Evolutionary conservation across 106 monocot genomes (phyloP).

Genomic region (Phalaenopsis aphrodite): DNA sequence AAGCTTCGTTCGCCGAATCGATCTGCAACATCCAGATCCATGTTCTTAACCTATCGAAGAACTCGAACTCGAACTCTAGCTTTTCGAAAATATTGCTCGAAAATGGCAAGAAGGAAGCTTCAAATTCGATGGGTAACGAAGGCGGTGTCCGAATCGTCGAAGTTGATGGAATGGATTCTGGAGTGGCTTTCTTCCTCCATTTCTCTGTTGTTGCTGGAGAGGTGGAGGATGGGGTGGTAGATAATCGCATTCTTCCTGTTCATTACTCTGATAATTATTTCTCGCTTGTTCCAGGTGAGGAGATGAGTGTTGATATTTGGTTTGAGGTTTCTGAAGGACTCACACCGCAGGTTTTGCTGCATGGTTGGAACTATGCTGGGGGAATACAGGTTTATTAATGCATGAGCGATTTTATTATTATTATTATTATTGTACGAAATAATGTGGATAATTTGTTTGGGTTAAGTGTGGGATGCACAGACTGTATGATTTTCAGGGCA

Average conservation of each 20-base stretch:
- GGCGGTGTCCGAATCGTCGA: constrained; percentile 4
- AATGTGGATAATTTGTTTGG: too few relatives aligned
- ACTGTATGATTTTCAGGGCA: too few relatives aligned
- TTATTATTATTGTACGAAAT: too few relatives aligned
- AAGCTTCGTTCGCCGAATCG: constrained; percentile 44
- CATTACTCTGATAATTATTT: constrained; percentile 94
- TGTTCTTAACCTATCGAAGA: constrained; percentile 53
- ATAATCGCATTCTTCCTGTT: constrained; percentile 85
- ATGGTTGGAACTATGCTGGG: constrained; percentile 70
- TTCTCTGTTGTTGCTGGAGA: constrained; percentile 67
- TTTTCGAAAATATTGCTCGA: neutral
- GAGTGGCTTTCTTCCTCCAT: constrained; percentile 87
- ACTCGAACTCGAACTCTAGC: constrained; percentile 6
- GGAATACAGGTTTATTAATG: constrained; percentile 6
- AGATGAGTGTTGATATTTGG: constrained; percentile 32
- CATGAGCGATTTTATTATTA: neutral
- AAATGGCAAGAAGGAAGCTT: neutral
- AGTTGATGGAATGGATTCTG: constrained; percentile 41
- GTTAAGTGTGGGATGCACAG: too few relatives aligned
- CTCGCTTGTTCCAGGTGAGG: constrained; percentile 82
- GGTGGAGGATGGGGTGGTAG: constrained; percentile 22
- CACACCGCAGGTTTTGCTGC: constrained; percentile 51
- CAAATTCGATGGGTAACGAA: neutral
- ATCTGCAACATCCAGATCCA: constrained; percentile 45
- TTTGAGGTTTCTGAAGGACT: constrained; percentile 71